phyloP scores from a whole-genome alignment of 306 rosid species.

The Malus orientalis region DNA sequence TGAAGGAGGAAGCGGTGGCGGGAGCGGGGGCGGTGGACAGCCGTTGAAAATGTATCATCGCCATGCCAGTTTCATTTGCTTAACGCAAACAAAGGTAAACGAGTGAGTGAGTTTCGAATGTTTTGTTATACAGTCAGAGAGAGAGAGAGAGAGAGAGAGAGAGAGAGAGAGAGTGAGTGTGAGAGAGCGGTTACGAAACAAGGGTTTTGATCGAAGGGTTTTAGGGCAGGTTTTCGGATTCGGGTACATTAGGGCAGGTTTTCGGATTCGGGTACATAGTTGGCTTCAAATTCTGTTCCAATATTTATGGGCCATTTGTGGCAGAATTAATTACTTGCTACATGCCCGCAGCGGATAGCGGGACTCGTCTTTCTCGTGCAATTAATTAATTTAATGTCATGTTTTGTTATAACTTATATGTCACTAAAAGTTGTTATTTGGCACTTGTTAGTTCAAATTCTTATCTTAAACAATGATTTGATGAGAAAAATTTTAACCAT shows the following conservation, averaged over 20 bases:
- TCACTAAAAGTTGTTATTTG: no score
- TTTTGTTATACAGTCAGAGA: background rate
- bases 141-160: background rate
- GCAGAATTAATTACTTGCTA: background rate
- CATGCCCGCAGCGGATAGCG: no score
- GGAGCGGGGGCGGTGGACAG: conserved; percentile 13
- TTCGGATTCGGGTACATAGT: background rate
- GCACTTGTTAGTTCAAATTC: no score
- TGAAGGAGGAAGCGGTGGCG: conserved; percentile 20
- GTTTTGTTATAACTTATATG: no score
- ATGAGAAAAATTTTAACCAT: no score
- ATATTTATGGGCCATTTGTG: background rate
- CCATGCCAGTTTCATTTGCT: conserved; percentile 23
- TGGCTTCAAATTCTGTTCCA: background rate
- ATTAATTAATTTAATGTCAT: no score
- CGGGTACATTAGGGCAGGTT: background rate
- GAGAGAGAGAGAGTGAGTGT: background rate
- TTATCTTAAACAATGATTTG: no score
- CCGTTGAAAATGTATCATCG: conserved; percentile 53
- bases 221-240: background rate
- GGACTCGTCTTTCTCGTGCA: no score
- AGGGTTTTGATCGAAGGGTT: conserved; percentile 1
- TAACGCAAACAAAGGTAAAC: background rate
- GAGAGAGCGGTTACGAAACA: background rate
- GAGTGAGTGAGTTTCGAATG: background rate